phyloP scores from a whole-genome alignment of 352 stramenopile genomes.

The Phytophthora sp. region DNA sequence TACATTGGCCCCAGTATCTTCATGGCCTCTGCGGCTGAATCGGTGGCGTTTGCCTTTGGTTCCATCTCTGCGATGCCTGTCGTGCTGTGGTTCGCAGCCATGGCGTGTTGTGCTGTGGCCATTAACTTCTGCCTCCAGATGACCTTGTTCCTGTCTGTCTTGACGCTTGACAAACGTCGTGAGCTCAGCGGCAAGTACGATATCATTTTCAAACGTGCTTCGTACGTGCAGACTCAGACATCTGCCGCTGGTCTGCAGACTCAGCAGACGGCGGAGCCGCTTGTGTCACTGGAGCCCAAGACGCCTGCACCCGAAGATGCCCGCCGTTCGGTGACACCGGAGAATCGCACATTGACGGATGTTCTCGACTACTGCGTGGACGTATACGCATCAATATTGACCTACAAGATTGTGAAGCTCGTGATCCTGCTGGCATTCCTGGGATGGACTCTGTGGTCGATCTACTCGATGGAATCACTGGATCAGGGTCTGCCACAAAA shows the following conservation, averaged over 20 bases:
- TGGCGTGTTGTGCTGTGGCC: conserved; percentile 56
- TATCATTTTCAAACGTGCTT: conserved; percentile 49
- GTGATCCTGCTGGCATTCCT: conserved; percentile 58
- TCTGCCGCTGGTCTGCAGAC: conserved; percentile 21
- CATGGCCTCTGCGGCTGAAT: conserved; percentile 64
- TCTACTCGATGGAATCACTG: conserved; percentile 58
- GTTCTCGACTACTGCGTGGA: conserved; percentile 52
- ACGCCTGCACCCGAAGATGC: conserved; percentile 27
- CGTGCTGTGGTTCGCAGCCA: conserved; percentile 72
- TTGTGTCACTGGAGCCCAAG: conserved; percentile 41
- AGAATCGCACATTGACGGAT: conserved; percentile 31
- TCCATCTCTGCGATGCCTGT: conserved; percentile 70
- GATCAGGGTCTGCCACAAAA: conserved; percentile 64
- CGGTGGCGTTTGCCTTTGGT: conserved; percentile 61
- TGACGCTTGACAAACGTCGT: conserved; percentile 69
- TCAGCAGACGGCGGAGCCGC: conserved; percentile 28
- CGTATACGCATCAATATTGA: conserved; percentile 55
- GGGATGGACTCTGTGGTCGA: conserved; percentile 50
- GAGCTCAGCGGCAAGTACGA: conserved; percentile 62
- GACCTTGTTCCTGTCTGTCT: conserved; percentile 64
- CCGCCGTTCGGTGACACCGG: conserved; percentile 14
- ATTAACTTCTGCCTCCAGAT: conserved; percentile 73
- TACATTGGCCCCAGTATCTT: conserved; percentile 72
- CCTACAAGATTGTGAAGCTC: conserved; percentile 55
- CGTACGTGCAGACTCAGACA: conserved; percentile 19